These are phyloP conservation scores for Melastoma malabathricum DNA, from an alignment of 345 rosid species.

Conservation along the genomic window DNA sequence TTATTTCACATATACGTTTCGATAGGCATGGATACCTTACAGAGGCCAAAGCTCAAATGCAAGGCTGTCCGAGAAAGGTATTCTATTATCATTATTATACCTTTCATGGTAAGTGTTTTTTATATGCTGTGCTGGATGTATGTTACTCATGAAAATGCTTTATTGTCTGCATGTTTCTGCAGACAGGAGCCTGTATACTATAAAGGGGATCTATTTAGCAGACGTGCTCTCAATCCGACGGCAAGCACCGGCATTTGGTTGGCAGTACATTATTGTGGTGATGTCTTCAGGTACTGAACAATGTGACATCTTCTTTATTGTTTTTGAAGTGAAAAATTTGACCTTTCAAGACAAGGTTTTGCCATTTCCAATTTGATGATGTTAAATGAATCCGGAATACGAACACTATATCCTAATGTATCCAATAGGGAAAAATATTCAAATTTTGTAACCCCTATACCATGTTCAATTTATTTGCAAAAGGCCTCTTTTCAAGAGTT, in stretches of 20 bases:
- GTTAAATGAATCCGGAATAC: too few species aligned
- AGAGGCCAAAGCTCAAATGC: slow-evolving; percentile 60
- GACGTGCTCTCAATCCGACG: slow-evolving; percentile 78
- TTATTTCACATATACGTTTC: slow-evolving; percentile 4
- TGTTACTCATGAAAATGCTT: too few species aligned
- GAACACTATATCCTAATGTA: too few species aligned
- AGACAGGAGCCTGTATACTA: slow-evolving; percentile 86
- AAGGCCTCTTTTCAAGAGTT: too few species aligned
- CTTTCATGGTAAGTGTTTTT: not conserved
- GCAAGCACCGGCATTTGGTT: slow-evolving; percentile 85
- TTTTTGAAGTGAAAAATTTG: too few species aligned
- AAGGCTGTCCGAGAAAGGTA: slow-evolving; percentile 78
- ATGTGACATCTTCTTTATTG: not conserved
- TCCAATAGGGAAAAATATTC: too few species aligned
- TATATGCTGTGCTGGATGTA: not conserved
- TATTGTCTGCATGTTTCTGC: slow-evolving; percentile 9
- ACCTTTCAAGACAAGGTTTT: too few species aligned
- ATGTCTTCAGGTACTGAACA: slow-evolving; percentile 58
- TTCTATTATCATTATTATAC: not conserved
- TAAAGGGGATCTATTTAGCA: slow-evolving; percentile 58
- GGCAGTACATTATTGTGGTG: slow-evolving; percentile 89
- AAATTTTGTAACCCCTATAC: too few species aligned
- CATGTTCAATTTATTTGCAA: too few species aligned
- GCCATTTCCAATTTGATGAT: too few species aligned
- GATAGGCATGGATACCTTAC: slow-evolving; percentile 87